A percentile compares a stretch with the other conserved stretches of the same genome.
Conservation (phyloP, 2,329 filamentous ascomycete species). For the Pseudovirgaria hyperparasitica region DNA sequence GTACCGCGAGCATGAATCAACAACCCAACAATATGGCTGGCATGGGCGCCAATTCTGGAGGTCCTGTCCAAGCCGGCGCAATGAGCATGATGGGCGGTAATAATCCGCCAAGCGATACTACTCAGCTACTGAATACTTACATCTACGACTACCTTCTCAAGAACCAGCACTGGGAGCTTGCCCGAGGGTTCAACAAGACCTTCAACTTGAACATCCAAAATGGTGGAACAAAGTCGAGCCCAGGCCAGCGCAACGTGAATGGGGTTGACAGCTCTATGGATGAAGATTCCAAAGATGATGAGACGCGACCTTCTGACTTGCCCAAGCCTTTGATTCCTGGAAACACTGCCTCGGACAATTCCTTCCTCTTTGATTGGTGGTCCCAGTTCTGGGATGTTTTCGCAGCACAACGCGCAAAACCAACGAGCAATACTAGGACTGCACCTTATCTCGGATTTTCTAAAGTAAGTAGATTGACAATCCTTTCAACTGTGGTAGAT, state of each 20-base stretch:
- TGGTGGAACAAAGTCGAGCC: slow-evolving; percentile 45
- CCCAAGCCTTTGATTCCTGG: slow-evolving; percentile 58
- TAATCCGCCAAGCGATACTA: slow-evolving; percentile 20
- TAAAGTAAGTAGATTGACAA: slow-evolving; percentile 48
- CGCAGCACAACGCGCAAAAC: slow-evolving; percentile 59
- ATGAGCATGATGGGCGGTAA: slow-evolving; percentile 55
- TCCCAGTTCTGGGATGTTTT: slow-evolving; percentile 96
- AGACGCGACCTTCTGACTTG: slow-evolving; percentile 69
- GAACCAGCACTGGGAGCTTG: slow-evolving; percentile 72
- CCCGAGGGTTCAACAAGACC: slow-evolving; percentile 43
- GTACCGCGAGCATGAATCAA: too few relatives aligned
- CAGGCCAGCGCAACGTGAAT: slow-evolving; percentile 54
- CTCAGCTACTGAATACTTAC: slow-evolving; percentile 59
- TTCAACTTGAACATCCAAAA: slow-evolving; percentile 44
- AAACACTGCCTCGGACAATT: slow-evolving; percentile 50
- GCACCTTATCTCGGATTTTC: slow-evolving; percentile 65
- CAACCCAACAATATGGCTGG: slow-evolving; percentile 52
- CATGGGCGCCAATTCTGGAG: slow-evolving; percentile 54
- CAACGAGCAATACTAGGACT: slow-evolving; percentile 27
- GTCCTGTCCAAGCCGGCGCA: slow-evolving; percentile 50
- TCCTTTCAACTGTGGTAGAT: neutral
- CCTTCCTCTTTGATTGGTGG: slow-evolving; percentile 97
- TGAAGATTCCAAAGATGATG: slow-evolving; percentile 69
- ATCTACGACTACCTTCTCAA: slow-evolving; percentile 89
- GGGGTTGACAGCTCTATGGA: slow-evolving; percentile 64